Percentiles rank a stretch among this genome's conserved stretches.
Evolutionary conservation across 2,329 filamentous ascomycete genomes (phyloP).

Genomic region (Xylaria sp.): DNA sequence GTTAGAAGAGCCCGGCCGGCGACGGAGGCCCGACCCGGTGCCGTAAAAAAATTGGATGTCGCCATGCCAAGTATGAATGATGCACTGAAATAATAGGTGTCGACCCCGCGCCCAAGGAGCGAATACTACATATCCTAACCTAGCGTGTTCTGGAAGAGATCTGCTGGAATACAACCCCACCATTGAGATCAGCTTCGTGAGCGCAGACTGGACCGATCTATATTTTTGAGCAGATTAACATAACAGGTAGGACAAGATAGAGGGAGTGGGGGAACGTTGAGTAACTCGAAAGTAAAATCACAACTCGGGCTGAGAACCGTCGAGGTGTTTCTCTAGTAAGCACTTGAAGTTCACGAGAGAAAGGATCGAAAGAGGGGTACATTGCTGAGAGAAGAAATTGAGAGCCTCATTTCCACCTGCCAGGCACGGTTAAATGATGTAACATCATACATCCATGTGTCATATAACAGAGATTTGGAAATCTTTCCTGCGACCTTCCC

Average conservation of each 20-base stretch:
- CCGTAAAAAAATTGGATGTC: constrained; percentile 8
- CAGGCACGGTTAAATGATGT: constrained; percentile 10
- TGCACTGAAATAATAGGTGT: constrained; percentile 18
- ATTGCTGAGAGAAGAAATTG: background rate
- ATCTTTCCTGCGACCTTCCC: constrained; percentile 4
- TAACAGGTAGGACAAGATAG: background rate
- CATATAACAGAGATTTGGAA: constrained; percentile 20
- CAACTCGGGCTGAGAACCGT: background rate
- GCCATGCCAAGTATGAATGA: constrained; percentile 31
- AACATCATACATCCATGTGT: constrained; percentile 10
- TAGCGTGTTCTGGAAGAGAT: constrained; percentile 26
- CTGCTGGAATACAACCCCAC: constrained; percentile 12
- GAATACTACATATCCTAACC: constrained; percentile 6
- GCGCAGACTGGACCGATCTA: background rate
- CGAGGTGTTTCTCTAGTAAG: background rate
- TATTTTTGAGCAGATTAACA: background rate
- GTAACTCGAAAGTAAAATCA: background rate
- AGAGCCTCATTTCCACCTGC: constrained; percentile 19
- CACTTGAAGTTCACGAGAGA: background rate
- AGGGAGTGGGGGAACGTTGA: background rate
- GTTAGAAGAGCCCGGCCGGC: background rate
- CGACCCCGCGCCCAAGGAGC: constrained; percentile 17
- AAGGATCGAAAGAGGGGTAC: background rate
- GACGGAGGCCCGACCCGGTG: background rate
- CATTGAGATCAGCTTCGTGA: constrained; percentile 11